Evolutionary conservation across 1,284 basidiomycete species (phyloP).

Genomic region (Pulchroboletus neoregius): DNA sequence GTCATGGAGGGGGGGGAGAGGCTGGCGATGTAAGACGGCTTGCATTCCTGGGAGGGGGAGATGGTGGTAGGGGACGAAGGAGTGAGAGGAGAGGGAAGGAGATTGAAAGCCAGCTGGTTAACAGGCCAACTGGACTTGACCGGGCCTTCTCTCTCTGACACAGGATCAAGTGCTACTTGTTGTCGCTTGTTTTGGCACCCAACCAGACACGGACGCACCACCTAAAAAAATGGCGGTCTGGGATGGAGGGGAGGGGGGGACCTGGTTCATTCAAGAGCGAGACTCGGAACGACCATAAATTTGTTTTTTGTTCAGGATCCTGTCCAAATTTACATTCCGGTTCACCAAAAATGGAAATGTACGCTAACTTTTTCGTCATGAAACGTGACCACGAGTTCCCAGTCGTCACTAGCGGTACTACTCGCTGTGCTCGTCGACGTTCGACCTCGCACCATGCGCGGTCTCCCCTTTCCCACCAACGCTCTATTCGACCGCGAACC

Average conservation of each 20-base stretch:
- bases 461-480: conserved; percentile 54
- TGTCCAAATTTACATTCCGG: not conserved
- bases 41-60: conserved; percentile 55
- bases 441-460: conserved; percentile 45
- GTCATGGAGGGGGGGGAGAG: conserved; percentile 53
- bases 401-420: not conserved
- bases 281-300: too few species aligned
- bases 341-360: conserved; percentile 15
- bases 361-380: conserved; percentile 18
- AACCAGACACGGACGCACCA: too few species aligned
- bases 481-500: conserved; percentile 46
- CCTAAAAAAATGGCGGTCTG: too few species aligned
- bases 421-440: conserved; percentile 34
- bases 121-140: conserved; percentile 34
- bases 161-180: conserved; percentile 34
- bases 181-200: conserved; percentile 26
- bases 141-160: conserved; percentile 26
- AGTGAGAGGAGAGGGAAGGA: conserved; percentile 17
- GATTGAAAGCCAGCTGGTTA: conserved; percentile 35
- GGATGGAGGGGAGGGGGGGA: too few species aligned
- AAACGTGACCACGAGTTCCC: conserved; percentile 27
- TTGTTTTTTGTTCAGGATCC: conserved; percentile 5
- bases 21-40: conserved; percentile 58
- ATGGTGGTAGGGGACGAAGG: conserved; percentile 41
- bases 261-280: too few species aligned